A percentile compares a stretch with the other conserved stretches of the same genome.
phyloP scores from a whole-genome alignment of 192 early-diverging fungal genomes.

The Backusella tarrabulga region DNA sequence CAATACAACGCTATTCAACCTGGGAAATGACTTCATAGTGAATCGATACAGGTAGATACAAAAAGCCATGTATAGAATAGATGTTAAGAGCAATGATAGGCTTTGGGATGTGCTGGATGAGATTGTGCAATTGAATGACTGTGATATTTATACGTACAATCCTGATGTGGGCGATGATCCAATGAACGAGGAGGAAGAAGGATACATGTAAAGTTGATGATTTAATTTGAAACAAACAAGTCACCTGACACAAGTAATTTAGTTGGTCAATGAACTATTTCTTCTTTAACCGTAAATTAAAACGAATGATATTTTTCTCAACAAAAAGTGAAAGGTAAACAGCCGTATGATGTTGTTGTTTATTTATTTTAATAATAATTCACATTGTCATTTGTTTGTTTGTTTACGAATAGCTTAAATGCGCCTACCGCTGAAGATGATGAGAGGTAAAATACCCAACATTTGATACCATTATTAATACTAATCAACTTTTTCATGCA shows the following conservation, averaged over 20 bases:
- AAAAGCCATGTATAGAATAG: neutral
- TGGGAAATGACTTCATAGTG: slow-evolving; percentile 65
- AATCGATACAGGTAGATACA: slow-evolving; percentile 35
- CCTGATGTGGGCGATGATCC: slow-evolving; percentile 91
- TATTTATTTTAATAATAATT: neutral
- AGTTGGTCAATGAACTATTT: slow-evolving; percentile 98
- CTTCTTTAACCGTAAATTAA: slow-evolving; percentile 90
- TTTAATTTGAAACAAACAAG: neutral
- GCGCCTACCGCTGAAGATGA: slow-evolving; percentile 56
- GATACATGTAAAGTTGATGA: slow-evolving; percentile 58
- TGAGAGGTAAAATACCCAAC: slow-evolving; percentile 7
- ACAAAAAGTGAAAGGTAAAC: slow-evolving; percentile 83
- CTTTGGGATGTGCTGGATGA: slow-evolving; percentile 91
- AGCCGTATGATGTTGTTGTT: neutral
- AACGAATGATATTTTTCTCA: slow-evolving; percentile 91
- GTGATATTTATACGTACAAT: slow-evolving; percentile 88
- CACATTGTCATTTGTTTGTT: neutral
- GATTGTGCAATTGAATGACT: slow-evolving; percentile 76
- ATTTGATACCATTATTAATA: neutral
- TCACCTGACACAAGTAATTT: slow-evolving; percentile 9
- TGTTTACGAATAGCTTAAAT: slow-evolving; percentile 39
- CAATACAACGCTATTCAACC: slow-evolving; percentile 82
- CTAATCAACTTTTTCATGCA: neutral
- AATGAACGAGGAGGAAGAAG: slow-evolving; percentile 77
- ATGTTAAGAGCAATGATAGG: slow-evolving; percentile 26